Conservation (phyloP, 164 flowering plant genomes). For the Sextonia rubra region DNA sequence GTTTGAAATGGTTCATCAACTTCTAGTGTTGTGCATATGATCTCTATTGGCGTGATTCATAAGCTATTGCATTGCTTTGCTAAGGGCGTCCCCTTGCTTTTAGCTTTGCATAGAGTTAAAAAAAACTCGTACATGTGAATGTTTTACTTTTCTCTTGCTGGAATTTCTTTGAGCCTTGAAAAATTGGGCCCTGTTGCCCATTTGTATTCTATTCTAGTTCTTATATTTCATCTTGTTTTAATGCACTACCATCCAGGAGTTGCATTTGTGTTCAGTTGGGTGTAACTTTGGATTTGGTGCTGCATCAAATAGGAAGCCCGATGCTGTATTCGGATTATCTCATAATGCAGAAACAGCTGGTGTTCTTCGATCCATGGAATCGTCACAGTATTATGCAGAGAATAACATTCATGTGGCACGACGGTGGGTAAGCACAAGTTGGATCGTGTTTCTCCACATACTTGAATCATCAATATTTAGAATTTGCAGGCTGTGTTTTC, state of each 20-base stretch:
- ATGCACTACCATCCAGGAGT: slow-evolving; percentile 44
- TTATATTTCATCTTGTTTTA: not conserved
- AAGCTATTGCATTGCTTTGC: no score
- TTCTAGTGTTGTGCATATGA: no score
- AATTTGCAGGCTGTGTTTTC: not conserved
- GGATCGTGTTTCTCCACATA: slow-evolving; percentile 5
- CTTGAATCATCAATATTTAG: not conserved
- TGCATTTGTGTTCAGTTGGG: slow-evolving; percentile 68
- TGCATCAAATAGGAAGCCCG: slow-evolving; percentile 33
- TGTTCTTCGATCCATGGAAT: slow-evolving; percentile 90
- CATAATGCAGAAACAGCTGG: slow-evolving; percentile 32
- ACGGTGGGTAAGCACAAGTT: slow-evolving; percentile 97
- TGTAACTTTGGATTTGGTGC: slow-evolving; percentile 52
- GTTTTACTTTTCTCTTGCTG: not conserved
- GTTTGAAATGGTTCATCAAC: no score
- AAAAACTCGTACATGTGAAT: not conserved
- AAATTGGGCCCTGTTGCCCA: not conserved
- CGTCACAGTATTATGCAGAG: slow-evolving; percentile 73
- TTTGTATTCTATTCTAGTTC: not conserved
- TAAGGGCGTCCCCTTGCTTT: not conserved
- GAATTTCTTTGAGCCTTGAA: not conserved
- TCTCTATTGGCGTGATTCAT: no score
- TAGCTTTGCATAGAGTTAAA: not conserved
- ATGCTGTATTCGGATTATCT: slow-evolving; percentile 69
- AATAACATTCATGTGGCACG: slow-evolving; percentile 71